Conservation (phyloP, 2,329 filamentous ascomycete species). For the Nakataea oryzae region DNA sequence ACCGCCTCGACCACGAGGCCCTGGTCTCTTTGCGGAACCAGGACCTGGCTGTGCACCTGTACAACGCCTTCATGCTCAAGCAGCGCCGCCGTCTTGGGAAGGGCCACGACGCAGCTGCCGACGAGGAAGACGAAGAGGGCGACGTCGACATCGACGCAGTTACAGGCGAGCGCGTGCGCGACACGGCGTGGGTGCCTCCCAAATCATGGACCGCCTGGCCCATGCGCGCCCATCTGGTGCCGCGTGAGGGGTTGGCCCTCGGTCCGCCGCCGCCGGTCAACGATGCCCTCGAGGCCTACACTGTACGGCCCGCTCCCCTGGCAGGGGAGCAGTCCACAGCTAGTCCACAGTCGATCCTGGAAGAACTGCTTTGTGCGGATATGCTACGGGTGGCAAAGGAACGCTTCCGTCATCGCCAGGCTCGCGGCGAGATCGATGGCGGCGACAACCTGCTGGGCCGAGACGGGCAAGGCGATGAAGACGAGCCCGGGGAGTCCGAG, state of each 20-base stretch:
- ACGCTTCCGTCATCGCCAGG: conserved; percentile 30
- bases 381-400: conserved; percentile 60
- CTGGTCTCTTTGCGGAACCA: conserved; percentile 52
- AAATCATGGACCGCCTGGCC: conserved; percentile 82
- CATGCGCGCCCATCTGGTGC: conserved; percentile 50
- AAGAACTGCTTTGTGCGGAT: conserved; percentile 58
- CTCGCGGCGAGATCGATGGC: conserved; percentile 3
- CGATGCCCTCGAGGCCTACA: conserved; percentile 40
- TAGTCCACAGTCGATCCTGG: conserved; percentile 26
- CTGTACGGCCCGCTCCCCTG: conserved; percentile 31
- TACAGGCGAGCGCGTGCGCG: conserved; percentile 12
- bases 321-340: conserved; percentile 33
- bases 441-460: conserved; percentile 10
- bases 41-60: conserved; percentile 68
- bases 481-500: conserved; percentile 6
- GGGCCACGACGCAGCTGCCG: neutral
- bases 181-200: conserved; percentile 36
- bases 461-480: conserved; percentile 6
- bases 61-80: conserved; percentile 65
- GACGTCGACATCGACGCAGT: conserved; percentile 11
- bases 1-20: conserved; percentile 51
- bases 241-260: conserved; percentile 32
- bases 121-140: conserved; percentile 22
- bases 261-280: conserved; percentile 15
- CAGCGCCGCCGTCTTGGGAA: conserved; percentile 17